phyloP scores from a whole-genome alignment of 371 early-diverging fungal species.

The Entomophthora muscae region DNA sequence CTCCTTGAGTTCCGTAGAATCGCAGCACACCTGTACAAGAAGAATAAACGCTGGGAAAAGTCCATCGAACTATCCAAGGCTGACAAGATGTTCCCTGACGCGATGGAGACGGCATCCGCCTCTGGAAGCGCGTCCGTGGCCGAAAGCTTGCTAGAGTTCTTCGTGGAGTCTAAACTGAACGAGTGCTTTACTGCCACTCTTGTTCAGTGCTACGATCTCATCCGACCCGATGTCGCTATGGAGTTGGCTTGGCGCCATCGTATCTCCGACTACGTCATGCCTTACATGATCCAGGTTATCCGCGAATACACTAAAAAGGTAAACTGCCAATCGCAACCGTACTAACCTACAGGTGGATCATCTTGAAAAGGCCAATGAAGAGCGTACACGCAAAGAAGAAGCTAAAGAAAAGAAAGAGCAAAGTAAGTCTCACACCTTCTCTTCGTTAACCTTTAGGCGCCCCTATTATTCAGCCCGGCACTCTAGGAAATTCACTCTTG shows the following conservation, averaged over 20 bases:
- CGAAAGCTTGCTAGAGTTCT: constrained; percentile 83
- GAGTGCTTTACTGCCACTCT: constrained; percentile 88
- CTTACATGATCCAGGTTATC: constrained; percentile 79
- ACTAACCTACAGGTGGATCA: constrained; percentile 16
- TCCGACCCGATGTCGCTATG: constrained; percentile 83
- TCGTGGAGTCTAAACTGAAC: constrained; percentile 71
- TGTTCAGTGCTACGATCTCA: constrained; percentile 81
- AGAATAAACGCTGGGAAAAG: constrained; percentile 87
- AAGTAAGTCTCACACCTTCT: not conserved
- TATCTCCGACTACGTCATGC: constrained; percentile 83
- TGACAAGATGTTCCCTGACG: constrained; percentile 90
- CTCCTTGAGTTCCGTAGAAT: constrained; percentile 92
- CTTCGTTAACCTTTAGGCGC: not conserved
- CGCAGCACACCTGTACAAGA: constrained; percentile 80
- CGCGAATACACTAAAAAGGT: constrained; percentile 63
- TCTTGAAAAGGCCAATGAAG: constrained; percentile 27
- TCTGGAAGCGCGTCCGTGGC: constrained; percentile 70
- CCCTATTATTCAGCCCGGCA: constrained; percentile 14
- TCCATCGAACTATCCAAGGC: constrained; percentile 87
- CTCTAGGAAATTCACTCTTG: constrained; percentile 49
- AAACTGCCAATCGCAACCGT: not conserved
- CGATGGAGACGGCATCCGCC: constrained; percentile 89
- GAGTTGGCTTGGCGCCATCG: constrained; percentile 86
- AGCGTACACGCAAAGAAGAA: constrained; percentile 24
- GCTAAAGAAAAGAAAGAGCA: constrained; percentile 21